These are phyloP conservation scores for Venturia pyrina DNA, from an alignment of 2,329 filamentous ascomycete species.

Conservation along the genomic window DNA sequence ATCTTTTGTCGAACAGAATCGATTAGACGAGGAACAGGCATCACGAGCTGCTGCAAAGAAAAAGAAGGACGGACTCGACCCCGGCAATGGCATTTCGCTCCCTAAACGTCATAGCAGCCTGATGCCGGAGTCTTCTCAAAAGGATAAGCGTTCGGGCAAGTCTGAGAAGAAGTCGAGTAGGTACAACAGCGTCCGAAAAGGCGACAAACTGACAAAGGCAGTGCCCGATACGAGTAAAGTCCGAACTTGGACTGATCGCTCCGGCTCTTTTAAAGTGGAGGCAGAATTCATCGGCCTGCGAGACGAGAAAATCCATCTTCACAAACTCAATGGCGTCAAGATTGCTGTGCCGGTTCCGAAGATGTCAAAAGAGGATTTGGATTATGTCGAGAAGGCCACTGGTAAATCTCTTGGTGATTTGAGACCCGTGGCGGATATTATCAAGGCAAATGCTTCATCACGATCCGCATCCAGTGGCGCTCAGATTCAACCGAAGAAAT, in stretches of 20 bases:
- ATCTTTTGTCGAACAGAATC: slow-evolving; percentile 67
- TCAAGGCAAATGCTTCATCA: slow-evolving; percentile 31
- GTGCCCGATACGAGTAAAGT: slow-evolving; percentile 77
- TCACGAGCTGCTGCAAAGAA: slow-evolving; percentile 59
- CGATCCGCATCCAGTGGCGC: slow-evolving; percentile 42
- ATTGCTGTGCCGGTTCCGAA: slow-evolving; percentile 92
- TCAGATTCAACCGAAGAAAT: slow-evolving; percentile 48
- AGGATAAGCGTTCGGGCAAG: slow-evolving; percentile 9
- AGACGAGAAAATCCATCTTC: slow-evolving; percentile 93
- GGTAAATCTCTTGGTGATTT: slow-evolving; percentile 83
- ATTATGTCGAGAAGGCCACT: slow-evolving; percentile 85
- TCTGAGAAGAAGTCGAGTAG: slow-evolving; percentile 3
- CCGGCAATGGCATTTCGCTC: slow-evolving; percentile 67
- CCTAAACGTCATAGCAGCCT: slow-evolving; percentile 74
- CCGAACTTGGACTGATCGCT: slow-evolving; percentile 88
- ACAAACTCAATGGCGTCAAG: slow-evolving; percentile 96
- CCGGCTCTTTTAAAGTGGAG: slow-evolving; percentile 93
- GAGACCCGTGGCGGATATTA: slow-evolving; percentile 80
- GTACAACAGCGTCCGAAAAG: slow-evolving; percentile 7
- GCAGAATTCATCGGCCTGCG: slow-evolving; percentile 91
- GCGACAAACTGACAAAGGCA: slow-evolving; percentile 25
- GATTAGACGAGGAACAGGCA: slow-evolving; percentile 71
- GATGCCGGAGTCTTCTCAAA: slow-evolving; percentile 32
- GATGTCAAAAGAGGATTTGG: slow-evolving; percentile 90
- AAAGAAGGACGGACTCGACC: slow-evolving; percentile 53